These are phyloP conservation scores for Eucalyptus lansdowneana DNA, from an alignment of 345 rosid genomes.

Conservation along the genomic window DNA sequence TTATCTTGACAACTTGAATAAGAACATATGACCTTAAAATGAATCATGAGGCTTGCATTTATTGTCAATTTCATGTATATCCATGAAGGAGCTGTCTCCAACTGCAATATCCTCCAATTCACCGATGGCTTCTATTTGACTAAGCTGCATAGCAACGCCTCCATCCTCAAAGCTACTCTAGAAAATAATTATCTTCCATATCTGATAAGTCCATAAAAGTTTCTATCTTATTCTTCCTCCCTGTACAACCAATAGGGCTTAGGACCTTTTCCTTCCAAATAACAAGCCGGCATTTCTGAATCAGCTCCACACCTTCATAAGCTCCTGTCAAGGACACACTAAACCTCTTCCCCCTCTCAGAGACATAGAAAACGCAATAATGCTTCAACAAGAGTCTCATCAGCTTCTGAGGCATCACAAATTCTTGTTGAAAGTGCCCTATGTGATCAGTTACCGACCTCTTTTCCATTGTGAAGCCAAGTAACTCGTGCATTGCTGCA, in stretches of 20 bases:
- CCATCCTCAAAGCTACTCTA: slow-evolving; percentile 21
- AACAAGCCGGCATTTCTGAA: slow-evolving; percentile 47
- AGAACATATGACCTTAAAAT: too few relatives aligned
- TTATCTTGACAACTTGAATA: too few relatives aligned
- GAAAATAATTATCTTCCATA: slow-evolving; percentile 22
- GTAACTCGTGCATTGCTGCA: slow-evolving; percentile 74
- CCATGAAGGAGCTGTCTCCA: background rate
- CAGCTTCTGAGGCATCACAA: slow-evolving; percentile 85
- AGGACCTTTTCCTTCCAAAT: slow-evolving; percentile 70
- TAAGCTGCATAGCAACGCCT: slow-evolving; percentile 5
- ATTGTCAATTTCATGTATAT: too few relatives aligned
- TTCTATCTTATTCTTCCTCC: slow-evolving; percentile 39
- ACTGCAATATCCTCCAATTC: too few relatives aligned
- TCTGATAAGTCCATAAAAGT: slow-evolving; percentile 41
- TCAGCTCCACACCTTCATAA: slow-evolving; percentile 54
- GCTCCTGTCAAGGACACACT: slow-evolving; percentile 79
- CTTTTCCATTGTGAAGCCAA: slow-evolving; percentile 74
- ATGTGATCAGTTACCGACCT: slow-evolving; percentile 77
- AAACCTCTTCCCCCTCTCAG: slow-evolving; percentile 83
- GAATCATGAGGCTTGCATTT: too few relatives aligned
- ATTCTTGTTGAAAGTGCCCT: slow-evolving; percentile 56
- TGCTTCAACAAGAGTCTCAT: slow-evolving; percentile 84
- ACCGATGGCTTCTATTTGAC: background rate
- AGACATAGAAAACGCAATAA: slow-evolving; percentile 72
- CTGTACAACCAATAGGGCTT: slow-evolving; percentile 36